Base-by-base conservation (phyloP, 2,329 filamentous ascomycete species). In the Didymella segeticola region DNA sequence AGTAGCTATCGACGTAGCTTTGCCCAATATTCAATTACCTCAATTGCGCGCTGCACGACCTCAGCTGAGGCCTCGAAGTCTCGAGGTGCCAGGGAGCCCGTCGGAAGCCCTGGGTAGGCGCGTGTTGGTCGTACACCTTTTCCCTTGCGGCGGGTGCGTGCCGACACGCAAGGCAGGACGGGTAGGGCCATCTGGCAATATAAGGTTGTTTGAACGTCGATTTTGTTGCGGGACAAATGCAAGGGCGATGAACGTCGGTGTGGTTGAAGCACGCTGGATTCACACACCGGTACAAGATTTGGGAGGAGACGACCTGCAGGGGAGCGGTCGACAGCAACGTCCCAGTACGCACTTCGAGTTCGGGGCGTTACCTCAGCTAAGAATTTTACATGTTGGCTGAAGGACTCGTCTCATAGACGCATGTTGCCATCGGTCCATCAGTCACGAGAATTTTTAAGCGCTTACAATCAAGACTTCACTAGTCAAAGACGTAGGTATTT, bases 131-230 rank as follows among this genome's bases (percentile, higher is more conserved):
- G 46, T 37, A 53, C 49, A 45, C 15, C 26, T 50, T 49, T 57
- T 39, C 50, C 49, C n/a, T 50, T 33, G 41, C 46, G 20, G 20
- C 49, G 31, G 41, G 26, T 49, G 25, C 23, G 34, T 47, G 45
- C 46, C 50, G 27, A 47, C 31, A 47, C 41, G 43, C 38, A 47
- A 45, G 31, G 39, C 23, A 43, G 23, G 3, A 2, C 34, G 33
- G 48, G 29, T 48, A 53, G 34, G 53, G 43, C 29, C 39, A 56
- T 50, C 37, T 17, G 27, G 29, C 25, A 36, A 39, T 33, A 4
- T 41, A 43, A 57, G 50, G 46, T 47, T 50, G 42, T 47, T 50
- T 23, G 7, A 30, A 55, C 52, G 46, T 55, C 52, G 23, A 19
- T 12, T 31, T 30, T 50, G n/a, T 19, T 12, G 27, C 26, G 37